phyloP scores from a whole-genome alignment of 257 asterid genomes.

The Nicotiana attenuata region DNA sequence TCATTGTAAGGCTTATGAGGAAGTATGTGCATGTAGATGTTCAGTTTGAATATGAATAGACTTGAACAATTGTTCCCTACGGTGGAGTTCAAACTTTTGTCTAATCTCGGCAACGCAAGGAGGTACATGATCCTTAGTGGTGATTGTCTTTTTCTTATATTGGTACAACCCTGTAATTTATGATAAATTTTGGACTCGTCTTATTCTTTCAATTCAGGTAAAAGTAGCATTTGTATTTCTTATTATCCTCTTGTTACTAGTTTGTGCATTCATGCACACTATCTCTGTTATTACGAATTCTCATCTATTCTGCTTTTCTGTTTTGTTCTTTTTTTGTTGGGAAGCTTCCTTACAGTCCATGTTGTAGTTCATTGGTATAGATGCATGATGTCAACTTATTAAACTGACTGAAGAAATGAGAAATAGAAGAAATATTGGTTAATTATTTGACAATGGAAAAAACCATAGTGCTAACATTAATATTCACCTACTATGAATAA shows the following conservation, averaged over 20 bases:
- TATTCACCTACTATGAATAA: background rate
- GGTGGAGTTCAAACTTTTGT: background rate
- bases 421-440: background rate
- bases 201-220: slow-evolving; percentile 1
- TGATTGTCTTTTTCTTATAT: background rate
- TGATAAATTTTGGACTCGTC: background rate
- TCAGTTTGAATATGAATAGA: slow-evolving; percentile 72
- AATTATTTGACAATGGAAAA: background rate
- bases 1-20: slow-evolving; percentile 70
- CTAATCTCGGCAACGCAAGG: background rate
- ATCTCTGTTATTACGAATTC: background rate
- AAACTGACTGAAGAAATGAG: background rate
- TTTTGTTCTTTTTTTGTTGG: background rate
- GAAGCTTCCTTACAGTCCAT: background rate
- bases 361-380: background rate
- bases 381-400: background rate
- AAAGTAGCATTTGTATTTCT: background rate
- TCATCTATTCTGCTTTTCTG: background rate
- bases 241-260: background rate
- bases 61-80: background rate
- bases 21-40: slow-evolving; percentile 65
- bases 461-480: background rate
- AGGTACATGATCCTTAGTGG: slow-evolving; percentile 10
- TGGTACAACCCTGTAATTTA: background rate
- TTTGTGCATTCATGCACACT: background rate